Percentiles rank a stretch among this genome's conserved stretches.
Conservation (phyloP, 2,329 filamentous ascomycete species). For the Trichothecium sympodiale region DNA sequence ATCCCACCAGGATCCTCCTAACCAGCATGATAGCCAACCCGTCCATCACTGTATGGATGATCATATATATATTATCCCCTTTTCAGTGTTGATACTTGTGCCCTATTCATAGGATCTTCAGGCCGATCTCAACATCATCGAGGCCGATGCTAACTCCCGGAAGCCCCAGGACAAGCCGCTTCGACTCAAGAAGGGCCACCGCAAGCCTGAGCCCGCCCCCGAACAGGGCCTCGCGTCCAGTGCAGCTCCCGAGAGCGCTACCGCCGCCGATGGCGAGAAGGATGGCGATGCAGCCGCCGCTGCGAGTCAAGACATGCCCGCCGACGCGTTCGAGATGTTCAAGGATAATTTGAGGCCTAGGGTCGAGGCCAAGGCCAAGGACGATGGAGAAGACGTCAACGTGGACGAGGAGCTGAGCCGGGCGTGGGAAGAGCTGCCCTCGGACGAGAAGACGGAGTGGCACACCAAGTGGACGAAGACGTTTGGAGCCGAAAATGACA, state of each 20-base stretch:
- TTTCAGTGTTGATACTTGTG: constrained; percentile 23
- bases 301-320: constrained; percentile 17
- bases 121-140: constrained; percentile 18
- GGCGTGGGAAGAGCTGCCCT: constrained; percentile 42
- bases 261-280: constrained; percentile 44
- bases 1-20: constrained; percentile 4
- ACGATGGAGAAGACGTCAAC: constrained; percentile 18
- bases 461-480: constrained; percentile 18
- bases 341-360: neutral
- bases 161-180: constrained; percentile 71
- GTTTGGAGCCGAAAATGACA: constrained; percentile 5
- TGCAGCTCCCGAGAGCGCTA: constrained; percentile 22
- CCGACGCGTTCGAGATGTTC: constrained; percentile 10
- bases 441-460: constrained; percentile 37
- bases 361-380: constrained; percentile 4
- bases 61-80: constrained; percentile 5
- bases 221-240: constrained; percentile 12
- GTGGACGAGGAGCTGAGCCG: constrained; percentile 45
- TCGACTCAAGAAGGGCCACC: constrained; percentile 61
- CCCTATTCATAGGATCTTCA: constrained; percentile 18
- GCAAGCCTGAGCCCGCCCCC: constrained; percentile 43
- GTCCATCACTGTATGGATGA: no score
- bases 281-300: constrained; percentile 30
- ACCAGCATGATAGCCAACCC: no score
- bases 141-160: constrained; percentile 22